A percentile compares a stretch with the other conserved stretches of the same genome.
phyloP scores from a whole-genome alignment of 176 grass and related monocot genomes.

The Carex littledalei region DNA sequence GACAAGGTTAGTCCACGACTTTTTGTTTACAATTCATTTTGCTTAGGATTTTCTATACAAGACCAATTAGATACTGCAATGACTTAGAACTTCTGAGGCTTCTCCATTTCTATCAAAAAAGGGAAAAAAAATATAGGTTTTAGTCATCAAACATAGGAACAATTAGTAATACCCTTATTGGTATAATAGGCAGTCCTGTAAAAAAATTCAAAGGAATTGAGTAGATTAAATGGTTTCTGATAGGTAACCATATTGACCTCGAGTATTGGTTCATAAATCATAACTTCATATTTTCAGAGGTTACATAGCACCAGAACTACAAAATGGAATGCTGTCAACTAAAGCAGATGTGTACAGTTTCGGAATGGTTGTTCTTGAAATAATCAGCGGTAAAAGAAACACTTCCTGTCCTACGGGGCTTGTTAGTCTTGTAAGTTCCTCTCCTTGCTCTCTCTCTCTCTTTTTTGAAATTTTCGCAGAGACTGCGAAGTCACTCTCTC shows the following conservation, averaged over 20 bases:
- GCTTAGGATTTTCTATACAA: too few species aligned
- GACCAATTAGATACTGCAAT: too few species aligned
- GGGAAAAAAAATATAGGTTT: too few species aligned
- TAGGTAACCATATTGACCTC: background rate
- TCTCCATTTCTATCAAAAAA: too few species aligned
- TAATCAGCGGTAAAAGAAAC: background rate
- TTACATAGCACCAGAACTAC: conserved; percentile 14
- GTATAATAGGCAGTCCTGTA: too few species aligned
- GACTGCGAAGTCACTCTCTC: too few species aligned
- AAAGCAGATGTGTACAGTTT: conserved; percentile 14
- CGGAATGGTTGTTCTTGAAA: conserved; percentile 9
- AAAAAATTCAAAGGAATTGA: background rate
- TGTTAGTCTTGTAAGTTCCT: conserved; percentile 12
- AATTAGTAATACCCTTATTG: background rate
- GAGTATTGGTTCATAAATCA: background rate
- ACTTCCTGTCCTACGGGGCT: background rate
- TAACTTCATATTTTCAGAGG: background rate
- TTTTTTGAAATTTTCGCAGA: too few species aligned
- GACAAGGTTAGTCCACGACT: background rate
- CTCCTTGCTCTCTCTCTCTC: background rate
- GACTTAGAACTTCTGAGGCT: too few species aligned
- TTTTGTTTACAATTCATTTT: background rate
- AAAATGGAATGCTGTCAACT: background rate
- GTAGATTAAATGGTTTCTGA: background rate
- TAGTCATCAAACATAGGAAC: background rate